Percentiles rank a stretch among this genome's conserved stretches.
Conservation (phyloP, 2,329 filamentous ascomycete species). For the Colletotrichum musicola region DNA sequence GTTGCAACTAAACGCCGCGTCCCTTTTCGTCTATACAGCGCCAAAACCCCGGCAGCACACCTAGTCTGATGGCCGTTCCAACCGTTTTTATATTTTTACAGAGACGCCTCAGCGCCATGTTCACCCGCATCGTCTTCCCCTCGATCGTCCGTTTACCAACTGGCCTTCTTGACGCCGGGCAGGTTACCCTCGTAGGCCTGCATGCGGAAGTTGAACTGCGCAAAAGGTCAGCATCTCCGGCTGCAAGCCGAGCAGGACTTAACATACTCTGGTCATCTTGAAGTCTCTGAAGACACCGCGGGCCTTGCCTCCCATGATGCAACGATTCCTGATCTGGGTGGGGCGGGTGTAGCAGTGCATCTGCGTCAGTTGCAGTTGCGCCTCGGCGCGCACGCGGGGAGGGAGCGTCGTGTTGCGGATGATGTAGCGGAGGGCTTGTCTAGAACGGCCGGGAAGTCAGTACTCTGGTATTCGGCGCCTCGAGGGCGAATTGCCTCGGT, state of each 20-base stretch:
- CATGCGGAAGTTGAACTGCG: constrained; percentile 92
- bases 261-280: constrained; percentile 87
- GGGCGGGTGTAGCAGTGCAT: constrained; percentile 97
- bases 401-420: constrained; percentile 93
- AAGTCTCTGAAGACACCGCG: constrained; percentile 94
- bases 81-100: constrained; percentile 27
- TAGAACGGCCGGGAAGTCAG: too few species aligned
- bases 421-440: constrained; percentile 92
- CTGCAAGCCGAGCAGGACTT: background rate
- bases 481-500: background rate
- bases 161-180: constrained; percentile 95
- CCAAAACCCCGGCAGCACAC: background rate
- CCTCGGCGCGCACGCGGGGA: constrained; percentile 84
- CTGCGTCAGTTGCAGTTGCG: constrained; percentile 90
- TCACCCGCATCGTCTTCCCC: background rate
- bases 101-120: background rate
- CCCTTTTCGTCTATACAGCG: background rate
- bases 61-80: background rate
- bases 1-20: constrained; percentile 24
- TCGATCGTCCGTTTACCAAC: constrained; percentile 75
- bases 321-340: constrained; percentile 94
- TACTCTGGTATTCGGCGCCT: background rate
- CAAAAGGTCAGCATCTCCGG: constrained; percentile 35
- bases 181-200: constrained; percentile 87
- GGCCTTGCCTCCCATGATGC: constrained; percentile 90